Evolutionary conservation across 306 rosid genomes (phyloP), one percentile per base, ranked within the genome.

Genomic region (Cyamopsis tetragonoloba): DNA sequence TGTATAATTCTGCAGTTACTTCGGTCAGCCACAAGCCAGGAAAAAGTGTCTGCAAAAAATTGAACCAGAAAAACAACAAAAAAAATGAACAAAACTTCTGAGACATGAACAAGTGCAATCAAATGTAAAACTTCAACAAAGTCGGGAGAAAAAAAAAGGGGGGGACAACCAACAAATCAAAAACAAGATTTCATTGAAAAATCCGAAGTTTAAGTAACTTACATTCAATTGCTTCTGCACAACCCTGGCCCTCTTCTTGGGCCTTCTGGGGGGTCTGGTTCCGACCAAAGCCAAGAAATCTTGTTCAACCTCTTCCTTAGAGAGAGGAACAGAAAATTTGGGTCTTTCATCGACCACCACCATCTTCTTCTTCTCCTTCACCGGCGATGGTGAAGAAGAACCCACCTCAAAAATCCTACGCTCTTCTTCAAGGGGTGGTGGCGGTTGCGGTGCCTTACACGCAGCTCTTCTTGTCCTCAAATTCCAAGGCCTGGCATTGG

Each of bases 391-490:
- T 18, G 71, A 32, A 18, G 80, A 77, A 38, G 62, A 62, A 17
- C 83, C 81, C 5, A 44, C 58, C 11, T 81, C 67, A 42, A 11
- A 20, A 51, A 28, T 12, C 61, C 69, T 82, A 6, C 27, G 65
- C 24, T 75, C 79, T 6, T 71, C 87, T 6, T 62, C 81, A 13
- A 37, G 39, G 2, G 74, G 73, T 62, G 20, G 38, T 6, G 15
- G 42, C 3, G 71, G 15, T 2, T 39, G 17, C 17, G 80, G 81
- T 2, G 80, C 83, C 61, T 73, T 85, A 53, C 83, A 82, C 13
- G 87, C 80, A 63, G 90, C 87, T 75, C 84, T 69, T 57, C 84
- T 70, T 3, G 86, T 86, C 68, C 91, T 75, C 82, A 86, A 80
- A 68, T 83, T 80, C 88, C 91, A 83, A 35, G 91, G 88, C 72